Conservation (phyloP, 2,329 filamentous ascomycete genomes). For the Exserohilum turcica region DNA sequence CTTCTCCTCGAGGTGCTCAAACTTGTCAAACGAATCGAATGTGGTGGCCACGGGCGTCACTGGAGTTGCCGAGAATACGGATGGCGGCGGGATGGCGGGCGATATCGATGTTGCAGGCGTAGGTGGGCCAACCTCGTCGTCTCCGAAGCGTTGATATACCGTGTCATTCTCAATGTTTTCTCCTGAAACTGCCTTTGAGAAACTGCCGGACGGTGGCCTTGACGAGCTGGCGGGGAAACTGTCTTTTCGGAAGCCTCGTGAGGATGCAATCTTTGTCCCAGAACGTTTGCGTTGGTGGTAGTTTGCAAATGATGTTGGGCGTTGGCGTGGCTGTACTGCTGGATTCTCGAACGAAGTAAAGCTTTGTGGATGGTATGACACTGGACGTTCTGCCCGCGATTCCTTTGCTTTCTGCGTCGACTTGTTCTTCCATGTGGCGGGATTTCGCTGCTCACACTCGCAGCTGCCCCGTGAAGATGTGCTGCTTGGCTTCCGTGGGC, state of each 20-base stretch:
- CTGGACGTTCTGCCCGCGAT: slow-evolving; percentile 14
- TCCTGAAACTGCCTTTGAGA: slow-evolving; percentile 25
- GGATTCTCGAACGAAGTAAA: slow-evolving; percentile 25
- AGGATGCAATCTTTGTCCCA: slow-evolving; percentile 37
- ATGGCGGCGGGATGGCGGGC: slow-evolving; percentile 6
- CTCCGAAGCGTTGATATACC: slow-evolving; percentile 23
- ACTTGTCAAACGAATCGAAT: slow-evolving; percentile 4
- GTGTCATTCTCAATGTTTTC: slow-evolving; percentile 32
- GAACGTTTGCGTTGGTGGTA: slow-evolving; percentile 33
- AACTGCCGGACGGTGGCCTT: slow-evolving; percentile 24
- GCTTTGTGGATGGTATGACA: slow-evolving; percentile 22
- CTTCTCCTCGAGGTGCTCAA: slow-evolving; percentile 17
- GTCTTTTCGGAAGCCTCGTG: slow-evolving; percentile 31
- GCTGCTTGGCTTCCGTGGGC: slow-evolving; percentile 13
- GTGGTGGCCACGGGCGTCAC: slow-evolving; percentile 15
- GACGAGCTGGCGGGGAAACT: slow-evolving; percentile 32
- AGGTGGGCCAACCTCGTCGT: slow-evolving; percentile 26
- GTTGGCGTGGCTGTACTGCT: slow-evolving; percentile 21
- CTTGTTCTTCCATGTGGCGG: slow-evolving; percentile 22
- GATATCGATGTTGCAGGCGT: slow-evolving; percentile 21
- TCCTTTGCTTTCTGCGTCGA: slow-evolving; percentile 8
- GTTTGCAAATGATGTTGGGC: slow-evolving; percentile 34
- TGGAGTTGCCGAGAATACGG: slow-evolving; percentile 12
- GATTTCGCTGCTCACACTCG: slow-evolving; percentile 22
- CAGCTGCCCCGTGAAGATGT: slow-evolving; percentile 24